phyloP scores from a whole-genome alignment of 106 monocot species.

The Narthecium ossifragum region DNA sequence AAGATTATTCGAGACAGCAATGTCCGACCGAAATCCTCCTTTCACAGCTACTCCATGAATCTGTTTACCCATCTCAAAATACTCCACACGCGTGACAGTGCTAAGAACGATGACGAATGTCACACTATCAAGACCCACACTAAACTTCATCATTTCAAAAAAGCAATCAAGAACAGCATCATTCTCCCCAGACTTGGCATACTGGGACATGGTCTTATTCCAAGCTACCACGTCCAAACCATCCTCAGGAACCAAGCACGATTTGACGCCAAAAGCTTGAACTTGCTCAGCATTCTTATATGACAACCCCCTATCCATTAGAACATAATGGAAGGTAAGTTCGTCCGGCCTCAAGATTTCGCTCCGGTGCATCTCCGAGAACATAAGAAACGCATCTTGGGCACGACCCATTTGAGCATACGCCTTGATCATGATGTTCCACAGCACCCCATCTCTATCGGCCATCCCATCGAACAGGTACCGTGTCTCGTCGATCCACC shows the following conservation, averaged over 20 bases:
- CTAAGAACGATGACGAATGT: constrained; percentile 44
- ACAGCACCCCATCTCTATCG: constrained; percentile 42
- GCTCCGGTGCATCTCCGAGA: constrained; percentile 38
- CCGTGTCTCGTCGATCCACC: constrained; percentile 25
- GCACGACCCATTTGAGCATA: constrained; percentile 32
- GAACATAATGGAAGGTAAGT: constrained; percentile 23
- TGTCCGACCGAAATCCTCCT: constrained; percentile 27
- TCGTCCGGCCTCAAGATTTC: constrained; percentile 20
- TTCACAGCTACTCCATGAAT: constrained; percentile 39
- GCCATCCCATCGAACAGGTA: constrained; percentile 48
- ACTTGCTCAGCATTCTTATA: constrained; percentile 26
- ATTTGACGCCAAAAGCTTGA: constrained; percentile 41
- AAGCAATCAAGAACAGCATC: constrained; percentile 26
- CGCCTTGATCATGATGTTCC: constrained; percentile 73
- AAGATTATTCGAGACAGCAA: constrained; percentile 50
- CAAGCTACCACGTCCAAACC: constrained; percentile 25
- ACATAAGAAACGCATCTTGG: constrained; percentile 37
- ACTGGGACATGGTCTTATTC: constrained; percentile 42
- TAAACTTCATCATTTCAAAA: constrained; percentile 43
- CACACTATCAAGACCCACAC: constrained; percentile 39
- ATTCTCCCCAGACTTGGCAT: constrained; percentile 24
- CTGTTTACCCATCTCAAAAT: constrained; percentile 36
- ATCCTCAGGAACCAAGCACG: constrained; percentile 22
- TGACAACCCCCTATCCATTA: constrained; percentile 4
- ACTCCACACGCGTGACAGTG: constrained; percentile 10